A percentile compares a stretch with the other conserved stretches of the same genome.
Evolutionary conservation across 1,139 yeast species (phyloP).

Genomic region (Ogataea hybrid): DNA sequence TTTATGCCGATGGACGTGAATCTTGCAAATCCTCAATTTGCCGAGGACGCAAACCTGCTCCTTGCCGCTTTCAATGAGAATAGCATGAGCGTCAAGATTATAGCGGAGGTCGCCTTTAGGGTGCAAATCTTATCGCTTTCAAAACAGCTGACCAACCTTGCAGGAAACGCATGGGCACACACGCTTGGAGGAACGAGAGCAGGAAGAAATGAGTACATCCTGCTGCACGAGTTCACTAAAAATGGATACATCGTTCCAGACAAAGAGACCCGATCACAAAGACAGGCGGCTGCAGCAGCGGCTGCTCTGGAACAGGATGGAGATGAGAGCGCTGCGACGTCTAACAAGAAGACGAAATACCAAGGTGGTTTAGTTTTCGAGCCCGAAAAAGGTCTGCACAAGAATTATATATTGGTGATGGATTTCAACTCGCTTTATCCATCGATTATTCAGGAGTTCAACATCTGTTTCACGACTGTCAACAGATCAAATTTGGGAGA

Average conservation of each 20-base stretch:
- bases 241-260: constrained; percentile 88
- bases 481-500: constrained; percentile 62
- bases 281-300: constrained; percentile 34
- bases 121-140: constrained; percentile 86
- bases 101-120: constrained; percentile 77
- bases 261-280: constrained; percentile 58
- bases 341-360: constrained; percentile 76
- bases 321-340: constrained; percentile 46
- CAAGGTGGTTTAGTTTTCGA: constrained; percentile 95
- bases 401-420: constrained; percentile 88
- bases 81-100: constrained; percentile 61
- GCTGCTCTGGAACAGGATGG: constrained; percentile 33
- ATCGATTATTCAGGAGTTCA: constrained; percentile 93
- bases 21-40: constrained; percentile 60
- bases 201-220: constrained; percentile 91
- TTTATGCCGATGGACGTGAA: constrained; percentile 70
- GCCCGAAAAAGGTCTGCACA: constrained; percentile 93
- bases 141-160: constrained; percentile 86
- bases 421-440: constrained; percentile 98
- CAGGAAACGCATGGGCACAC: constrained; percentile 98
- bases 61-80: constrained; percentile 72
- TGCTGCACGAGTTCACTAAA: constrained; percentile 86
- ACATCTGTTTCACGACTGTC: constrained; percentile 96
- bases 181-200: constrained; percentile 95
- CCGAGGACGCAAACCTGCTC: constrained; percentile 66